Base-by-base conservation (phyloP, 1,139 yeast genomes). In the Arxiozyma heterogenica region DNA sequence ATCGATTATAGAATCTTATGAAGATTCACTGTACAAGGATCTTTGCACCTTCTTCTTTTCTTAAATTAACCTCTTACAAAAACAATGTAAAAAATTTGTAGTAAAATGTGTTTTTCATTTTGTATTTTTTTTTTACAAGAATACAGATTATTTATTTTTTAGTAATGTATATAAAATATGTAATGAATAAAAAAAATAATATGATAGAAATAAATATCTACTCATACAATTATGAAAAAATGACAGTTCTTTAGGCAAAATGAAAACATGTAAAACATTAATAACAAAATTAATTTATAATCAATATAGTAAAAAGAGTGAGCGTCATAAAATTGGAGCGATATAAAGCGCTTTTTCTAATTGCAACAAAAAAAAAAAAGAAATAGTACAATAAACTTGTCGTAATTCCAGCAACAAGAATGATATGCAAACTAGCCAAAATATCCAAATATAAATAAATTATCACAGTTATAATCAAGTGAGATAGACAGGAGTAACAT, bases 331-430 rank as follows among this genome's bases (percentile, higher is more conserved):
- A 15, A 34, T 34, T 34, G n/a, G 39, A 12, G n/a, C 39, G 15
- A 34, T 34, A n/a, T 34, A 34, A 34, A 2, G n/a, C 8, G 39
- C n/a, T 15, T 15, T 34, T 34, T 15, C 15, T 34, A 34, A 34
- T 15, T 12, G 39, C 17, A 15, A 15, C 6, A 15, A 12, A 34
- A 17, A 46, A 20, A n/a, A 20, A 34, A 34, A 22, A 22, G 7
- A 46, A 46, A 46, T 46, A 46, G 42, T 46, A 46, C 49, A 46
- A 46, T 20, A 22, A 38, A 34, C 49, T 46, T 46, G 49, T 34
- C 38, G 49, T 38, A 46, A 46, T 46, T 25, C 49, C 49, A 46
- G 49, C 49, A 46, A 46, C 49, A 46, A 46, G 49, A 21, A 4
- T 21, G 23, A 27, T 25, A 46, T 46, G 49, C 49, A 46, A 46